A percentile compares a stretch with the other conserved stretches of the same genome.
Conservation (phyloP, 1,139 yeast genomes). For the Blastobotrys apis region DNA sequence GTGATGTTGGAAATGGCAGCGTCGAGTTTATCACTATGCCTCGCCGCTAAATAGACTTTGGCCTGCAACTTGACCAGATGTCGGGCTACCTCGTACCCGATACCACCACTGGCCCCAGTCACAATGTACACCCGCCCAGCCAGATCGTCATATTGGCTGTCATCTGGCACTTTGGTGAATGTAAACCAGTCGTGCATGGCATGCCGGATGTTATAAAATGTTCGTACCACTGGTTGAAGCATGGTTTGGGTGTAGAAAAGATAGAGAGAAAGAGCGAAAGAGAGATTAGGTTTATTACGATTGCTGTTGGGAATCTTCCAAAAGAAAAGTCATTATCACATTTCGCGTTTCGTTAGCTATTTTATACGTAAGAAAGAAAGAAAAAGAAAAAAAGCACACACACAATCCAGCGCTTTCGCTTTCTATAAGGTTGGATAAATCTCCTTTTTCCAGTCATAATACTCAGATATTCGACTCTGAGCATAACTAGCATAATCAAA, state of each 20-base stretch:
- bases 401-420: no score
- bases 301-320: no score
- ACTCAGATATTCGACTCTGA: slow-evolving; percentile 56
- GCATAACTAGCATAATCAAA: slow-evolving; percentile 67
- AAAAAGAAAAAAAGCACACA: no score
- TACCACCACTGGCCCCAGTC: slow-evolving; percentile 48
- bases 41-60: slow-evolving; percentile 42
- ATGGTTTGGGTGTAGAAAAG: no score
- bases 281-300: no score
- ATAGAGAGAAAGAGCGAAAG: no score
- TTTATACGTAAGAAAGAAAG: no score
- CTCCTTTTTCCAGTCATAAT: slow-evolving; percentile 57
- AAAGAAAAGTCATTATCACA: no score
- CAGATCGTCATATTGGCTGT: slow-evolving; percentile 41
- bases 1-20: slow-evolving; percentile 36
- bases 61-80: slow-evolving; percentile 44
- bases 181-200: no score
- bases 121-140: slow-evolving; percentile 41
- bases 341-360: no score
- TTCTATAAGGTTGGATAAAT: slow-evolving; percentile 12
- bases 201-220: no score
- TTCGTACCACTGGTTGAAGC: no score
- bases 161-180: neutral
- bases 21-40: slow-evolving; percentile 38
- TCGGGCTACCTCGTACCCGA: slow-evolving; percentile 43